Evolutionary conservation across 352 stramenopile species (phyloP).

Genomic region (Globisporangium paddicum): DNA sequence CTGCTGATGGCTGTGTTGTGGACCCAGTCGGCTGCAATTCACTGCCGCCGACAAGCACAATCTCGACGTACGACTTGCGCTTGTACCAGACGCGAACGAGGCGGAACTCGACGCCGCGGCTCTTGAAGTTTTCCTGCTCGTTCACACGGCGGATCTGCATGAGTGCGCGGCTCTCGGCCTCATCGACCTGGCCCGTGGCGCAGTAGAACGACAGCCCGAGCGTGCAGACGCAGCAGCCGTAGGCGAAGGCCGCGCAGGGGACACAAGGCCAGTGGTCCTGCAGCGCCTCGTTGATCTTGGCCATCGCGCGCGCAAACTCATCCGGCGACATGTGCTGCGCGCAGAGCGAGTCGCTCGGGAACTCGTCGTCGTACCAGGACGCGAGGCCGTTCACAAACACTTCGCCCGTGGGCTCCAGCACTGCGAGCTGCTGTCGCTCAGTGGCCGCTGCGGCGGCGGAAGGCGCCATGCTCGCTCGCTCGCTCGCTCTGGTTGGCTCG

Average conservation of each 20-base stretch:
- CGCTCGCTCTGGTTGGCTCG: too few species aligned
- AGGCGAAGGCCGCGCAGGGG: constrained; percentile 72
- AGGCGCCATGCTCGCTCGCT: constrained; percentile 5
- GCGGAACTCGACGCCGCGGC: constrained; percentile 52
- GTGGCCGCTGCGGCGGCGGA: constrained; percentile 1
- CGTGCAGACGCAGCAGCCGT: constrained; percentile 82
- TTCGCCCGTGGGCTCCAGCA: constrained; percentile 60
- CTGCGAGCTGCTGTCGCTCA: constrained; percentile 28
- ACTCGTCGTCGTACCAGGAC: constrained; percentile 73
- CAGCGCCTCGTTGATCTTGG: constrained; percentile 78
- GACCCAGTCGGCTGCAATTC: background rate
- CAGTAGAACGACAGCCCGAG: constrained; percentile 80
- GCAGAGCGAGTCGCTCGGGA: constrained; percentile 35
- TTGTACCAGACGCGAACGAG: constrained; percentile 70
- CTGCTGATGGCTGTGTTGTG: background rate
- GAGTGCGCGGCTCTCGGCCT: constrained; percentile 58
- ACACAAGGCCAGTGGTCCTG: constrained; percentile 83
- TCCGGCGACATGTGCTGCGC: constrained; percentile 44
- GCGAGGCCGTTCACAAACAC: constrained; percentile 78
- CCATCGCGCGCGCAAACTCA: constrained; percentile 59
- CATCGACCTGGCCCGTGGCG: constrained; percentile 61
- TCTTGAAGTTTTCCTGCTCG: constrained; percentile 52
- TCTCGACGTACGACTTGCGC: constrained; percentile 64
- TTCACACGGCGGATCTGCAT: constrained; percentile 75
- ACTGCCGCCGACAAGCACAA: constrained; percentile 11